Conservation (phyloP, 2,329 filamentous ascomycete species). For the Aureobasidium lini region DNA sequence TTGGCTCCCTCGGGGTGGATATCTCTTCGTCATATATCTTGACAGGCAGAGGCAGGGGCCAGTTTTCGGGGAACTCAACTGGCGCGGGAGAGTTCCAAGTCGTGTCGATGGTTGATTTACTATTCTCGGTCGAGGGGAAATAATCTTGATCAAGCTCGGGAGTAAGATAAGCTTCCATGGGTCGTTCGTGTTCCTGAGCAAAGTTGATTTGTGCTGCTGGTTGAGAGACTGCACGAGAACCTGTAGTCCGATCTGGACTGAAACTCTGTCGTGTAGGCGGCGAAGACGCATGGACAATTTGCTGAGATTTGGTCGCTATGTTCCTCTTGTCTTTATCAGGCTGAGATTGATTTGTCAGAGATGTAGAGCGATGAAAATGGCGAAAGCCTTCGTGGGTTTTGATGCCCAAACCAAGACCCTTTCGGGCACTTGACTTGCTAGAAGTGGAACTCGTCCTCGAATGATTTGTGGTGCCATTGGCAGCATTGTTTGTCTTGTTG, state of each 20-base stretch:
- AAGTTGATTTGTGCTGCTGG: not conserved
- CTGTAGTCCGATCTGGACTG: not conserved
- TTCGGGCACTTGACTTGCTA: constrained; percentile 1
- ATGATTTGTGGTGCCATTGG: constrained; percentile 20
- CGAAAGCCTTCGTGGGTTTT: constrained; percentile 10
- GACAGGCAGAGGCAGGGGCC: constrained; percentile 14
- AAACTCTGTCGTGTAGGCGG: not conserved
- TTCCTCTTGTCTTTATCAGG: not conserved
- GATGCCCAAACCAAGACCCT: not conserved
- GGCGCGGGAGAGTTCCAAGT: not conserved
- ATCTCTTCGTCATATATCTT: constrained; percentile 12
- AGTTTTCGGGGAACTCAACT: constrained; percentile 14
- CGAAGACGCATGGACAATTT: not conserved
- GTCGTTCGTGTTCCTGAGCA: not conserved
- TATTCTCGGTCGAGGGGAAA: not conserved
- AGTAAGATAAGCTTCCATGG: constrained; percentile 6
- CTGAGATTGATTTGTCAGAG: not conserved
- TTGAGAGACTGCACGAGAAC: not conserved
- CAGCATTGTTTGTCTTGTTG: constrained; percentile 21
- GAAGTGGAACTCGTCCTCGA: constrained; percentile 10
- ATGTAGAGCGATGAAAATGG: constrained; percentile 7
- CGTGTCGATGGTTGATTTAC: constrained; percentile 10
- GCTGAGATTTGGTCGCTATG: not conserved
- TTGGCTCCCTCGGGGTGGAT: constrained; percentile 17
- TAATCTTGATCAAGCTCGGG: constrained; percentile 9